A percentile compares a stretch with the other conserved stretches of the same genome.
These are phyloP conservation scores for Blastomyces silverae DNA, from an alignment of 2,329 filamentous ascomycete genomes.

Conservation along the genomic window DNA sequence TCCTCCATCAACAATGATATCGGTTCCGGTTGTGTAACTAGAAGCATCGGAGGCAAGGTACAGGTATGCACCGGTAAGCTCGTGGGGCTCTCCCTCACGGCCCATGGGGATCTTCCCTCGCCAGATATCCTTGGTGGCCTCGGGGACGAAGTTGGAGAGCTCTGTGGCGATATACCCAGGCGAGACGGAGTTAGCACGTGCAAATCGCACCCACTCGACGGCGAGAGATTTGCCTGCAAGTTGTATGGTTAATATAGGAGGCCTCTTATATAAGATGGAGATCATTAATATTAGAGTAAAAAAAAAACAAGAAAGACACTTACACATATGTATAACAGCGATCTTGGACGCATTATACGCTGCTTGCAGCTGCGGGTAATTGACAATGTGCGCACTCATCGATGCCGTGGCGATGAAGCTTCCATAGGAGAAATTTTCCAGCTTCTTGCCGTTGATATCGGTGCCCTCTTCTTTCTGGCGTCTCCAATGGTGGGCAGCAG, in stretches of 20 bases:
- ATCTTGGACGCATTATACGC: slow-evolving; percentile 69
- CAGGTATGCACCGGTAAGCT: slow-evolving; percentile 76
- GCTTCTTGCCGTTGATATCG: slow-evolving; percentile 54
- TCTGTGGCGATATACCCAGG: slow-evolving; percentile 72
- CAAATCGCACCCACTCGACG: slow-evolving; percentile 70
- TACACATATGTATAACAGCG: slow-evolving; percentile 48
- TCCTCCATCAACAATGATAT: slow-evolving; percentile 70
- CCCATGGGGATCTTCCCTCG: slow-evolving; percentile 74
- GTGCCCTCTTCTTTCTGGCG: slow-evolving; percentile 63
- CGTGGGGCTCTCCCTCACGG: slow-evolving; percentile 62
- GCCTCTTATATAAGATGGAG: too few relatives aligned
- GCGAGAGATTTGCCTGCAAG: slow-evolving; percentile 59
- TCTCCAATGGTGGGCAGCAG: slow-evolving; percentile 62
- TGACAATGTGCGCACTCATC: slow-evolving; percentile 72
- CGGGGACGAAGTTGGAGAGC: slow-evolving; percentile 58
- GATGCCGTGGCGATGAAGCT: slow-evolving; percentile 72
- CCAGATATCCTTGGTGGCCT: slow-evolving; percentile 65
- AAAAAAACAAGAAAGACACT: slow-evolving; percentile 36
- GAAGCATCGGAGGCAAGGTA: slow-evolving; percentile 75
- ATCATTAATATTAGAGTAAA: slow-evolving; percentile 41
- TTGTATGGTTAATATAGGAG: too few relatives aligned
- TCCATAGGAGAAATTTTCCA: slow-evolving; percentile 56
- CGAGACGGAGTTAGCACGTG: slow-evolving; percentile 63
- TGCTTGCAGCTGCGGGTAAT: slow-evolving; percentile 67
- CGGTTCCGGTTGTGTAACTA: slow-evolving; percentile 71